Evolutionary conservation across 2,329 filamentous ascomycete genomes (phyloP).

Genomic region (Fusarium odoratissimum): DNA sequence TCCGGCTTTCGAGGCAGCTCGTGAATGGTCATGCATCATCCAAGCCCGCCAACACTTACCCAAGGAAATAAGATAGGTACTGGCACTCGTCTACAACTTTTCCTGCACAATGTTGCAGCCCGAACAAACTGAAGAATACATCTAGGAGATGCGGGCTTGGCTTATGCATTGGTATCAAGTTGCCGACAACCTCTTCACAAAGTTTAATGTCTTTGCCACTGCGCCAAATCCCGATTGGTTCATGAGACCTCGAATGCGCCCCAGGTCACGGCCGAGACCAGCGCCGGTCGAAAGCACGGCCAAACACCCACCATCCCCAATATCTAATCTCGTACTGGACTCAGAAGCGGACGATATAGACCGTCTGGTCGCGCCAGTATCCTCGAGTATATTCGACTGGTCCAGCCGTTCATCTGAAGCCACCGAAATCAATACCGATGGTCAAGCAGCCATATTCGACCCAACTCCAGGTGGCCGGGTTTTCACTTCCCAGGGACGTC

Average conservation of each 20-base stretch:
- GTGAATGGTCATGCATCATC: slow-evolving; percentile 48
- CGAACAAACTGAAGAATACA: slow-evolving; percentile 13
- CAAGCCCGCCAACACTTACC: slow-evolving; percentile 42
- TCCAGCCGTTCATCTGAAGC: background rate
- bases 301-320: background rate
- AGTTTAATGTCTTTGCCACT: slow-evolving; percentile 17
- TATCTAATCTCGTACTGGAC: background rate
- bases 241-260: slow-evolving; percentile 16
- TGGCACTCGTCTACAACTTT: slow-evolving; percentile 49
- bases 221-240: slow-evolving; percentile 46
- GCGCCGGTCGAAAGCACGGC: too few species aligned
- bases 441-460: background rate
- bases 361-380: background rate
- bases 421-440: background rate
- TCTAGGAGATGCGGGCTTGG: slow-evolving; percentile 46
- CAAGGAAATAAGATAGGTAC: slow-evolving; percentile 48
- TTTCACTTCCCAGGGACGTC: background rate
- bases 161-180: slow-evolving; percentile 46
- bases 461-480: slow-evolving; percentile 3
- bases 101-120: slow-evolving; percentile 44
- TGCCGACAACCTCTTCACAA: slow-evolving; percentile 40
- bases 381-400: background rate
- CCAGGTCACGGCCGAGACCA: background rate
- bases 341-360: background rate
- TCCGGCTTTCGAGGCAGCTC: slow-evolving; percentile 43